Percentiles rank a stretch among this genome's conserved stretches.
These are phyloP conservation scores for Erythrobasidium hasegawianum DNA, from an alignment of 1,284 basidiomycete species.

Conservation along the genomic window DNA sequence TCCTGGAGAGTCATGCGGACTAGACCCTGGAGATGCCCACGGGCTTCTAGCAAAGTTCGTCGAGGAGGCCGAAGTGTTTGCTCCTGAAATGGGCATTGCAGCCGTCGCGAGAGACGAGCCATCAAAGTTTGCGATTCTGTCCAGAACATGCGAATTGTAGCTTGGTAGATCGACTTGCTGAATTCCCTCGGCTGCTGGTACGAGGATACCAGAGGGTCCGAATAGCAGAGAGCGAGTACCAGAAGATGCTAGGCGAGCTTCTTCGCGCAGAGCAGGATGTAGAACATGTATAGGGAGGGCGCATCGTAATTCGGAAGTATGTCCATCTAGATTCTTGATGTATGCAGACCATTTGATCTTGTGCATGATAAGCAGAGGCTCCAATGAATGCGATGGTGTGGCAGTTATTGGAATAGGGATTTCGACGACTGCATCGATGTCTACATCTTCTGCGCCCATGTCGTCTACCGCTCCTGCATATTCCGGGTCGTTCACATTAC, in stretches of 20 bases:
- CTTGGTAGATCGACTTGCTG: conserved; percentile 71
- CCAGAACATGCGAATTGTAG: conserved; percentile 80
- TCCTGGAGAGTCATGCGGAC: conserved; percentile 17
- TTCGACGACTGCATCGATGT: conserved; percentile 53
- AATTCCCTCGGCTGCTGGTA: conserved; percentile 53
- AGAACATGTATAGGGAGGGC: conserved; percentile 81
- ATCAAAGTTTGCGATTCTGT: conserved; percentile 76
- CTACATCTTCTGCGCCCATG: conserved; percentile 49
- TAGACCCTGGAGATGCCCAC: conserved; percentile 22
- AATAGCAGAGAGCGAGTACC: conserved; percentile 66
- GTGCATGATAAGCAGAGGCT: conserved; percentile 68
- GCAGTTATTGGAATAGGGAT: conserved; percentile 53
- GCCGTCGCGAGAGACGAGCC: conserved; percentile 55
- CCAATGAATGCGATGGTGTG: conserved; percentile 57
- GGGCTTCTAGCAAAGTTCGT: conserved; percentile 36
- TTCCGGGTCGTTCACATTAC: conserved; percentile 27
- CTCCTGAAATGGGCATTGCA: conserved; percentile 39
- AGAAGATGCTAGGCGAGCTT: conserved; percentile 66
- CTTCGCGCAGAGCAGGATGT: conserved; percentile 65
- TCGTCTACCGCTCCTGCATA: conserved; percentile 28
- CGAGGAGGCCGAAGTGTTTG: conserved; percentile 16
- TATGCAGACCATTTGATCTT: conserved; percentile 58
- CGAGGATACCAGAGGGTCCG: conserved; percentile 50
- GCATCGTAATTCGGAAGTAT: conserved; percentile 79
- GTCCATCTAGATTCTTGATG: conserved; percentile 48